Base-by-base conservation (phyloP, 2,329 filamentous ascomycete species). In the Elsinoe arachidis region DNA sequence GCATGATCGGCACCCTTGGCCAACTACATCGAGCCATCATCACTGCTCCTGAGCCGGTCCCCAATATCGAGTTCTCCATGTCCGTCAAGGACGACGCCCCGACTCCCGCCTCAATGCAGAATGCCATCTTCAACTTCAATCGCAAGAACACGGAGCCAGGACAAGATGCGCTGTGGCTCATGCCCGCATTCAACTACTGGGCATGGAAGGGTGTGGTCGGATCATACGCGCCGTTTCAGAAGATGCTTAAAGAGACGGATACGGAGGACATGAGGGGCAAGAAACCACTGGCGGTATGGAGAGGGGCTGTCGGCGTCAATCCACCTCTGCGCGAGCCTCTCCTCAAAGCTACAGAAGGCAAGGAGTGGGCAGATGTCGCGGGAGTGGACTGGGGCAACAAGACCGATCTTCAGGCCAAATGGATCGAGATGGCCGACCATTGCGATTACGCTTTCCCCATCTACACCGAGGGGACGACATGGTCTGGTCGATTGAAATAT, bases 51-150 rank as follows among this genome's bases (percentile, higher is more conserved):
- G 63, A 26, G 70, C 73, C 12, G 0, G 62, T 80, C 2, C 78
- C 80, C 7, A 71, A 82, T 65, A 79, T 78, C 33, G 69, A 78
- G 62, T 76, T 83, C 64, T 71, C 76, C 43, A 71, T 83, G 62
- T 75, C 75, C 66, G 73, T 82, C 65, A 72, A 77, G 23, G 54
- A 61, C 21, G 58, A 59, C 55, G 15, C 43, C 15, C 58, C 33
- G 19, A 55, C 15, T 43, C 43, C 34, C 19, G 17, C 23, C 15
- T 46, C 23, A 12, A 56, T 58, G 15, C 62, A 59, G 2, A 61
- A 62, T 19, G 61, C 61, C n/a, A 62, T 61, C 38, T 64, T 59
- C 58, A 60, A 63, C 2, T 58, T 63, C 34, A 63, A 63, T 7
- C 59, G 63, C 4, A 57, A 54, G 26, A 55, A 61, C 5, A 58